These are phyloP conservation scores for Coniochaeta sp. DNA, from an alignment of 2,329 filamentous ascomycete species.

Conservation along the genomic window DNA sequence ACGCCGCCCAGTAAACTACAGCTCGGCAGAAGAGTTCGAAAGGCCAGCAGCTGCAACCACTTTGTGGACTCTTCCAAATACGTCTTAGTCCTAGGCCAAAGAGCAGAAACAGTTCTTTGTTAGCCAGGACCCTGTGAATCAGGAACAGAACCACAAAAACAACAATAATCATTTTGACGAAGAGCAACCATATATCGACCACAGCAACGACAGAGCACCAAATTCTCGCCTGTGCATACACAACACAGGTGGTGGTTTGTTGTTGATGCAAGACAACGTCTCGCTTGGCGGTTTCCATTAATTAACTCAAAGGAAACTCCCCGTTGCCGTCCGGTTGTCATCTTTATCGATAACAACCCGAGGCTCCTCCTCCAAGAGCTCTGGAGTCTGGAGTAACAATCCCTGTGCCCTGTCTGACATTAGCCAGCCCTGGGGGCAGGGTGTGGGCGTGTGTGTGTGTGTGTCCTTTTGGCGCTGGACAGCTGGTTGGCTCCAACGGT, in stretches of 20 bases:
- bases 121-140: neutral
- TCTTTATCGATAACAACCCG: neutral
- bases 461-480: neutral
- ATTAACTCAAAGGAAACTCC: neutral
- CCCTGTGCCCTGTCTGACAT: neutral
- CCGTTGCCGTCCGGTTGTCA: neutral
- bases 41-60: neutral
- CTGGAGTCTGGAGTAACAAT: neutral
- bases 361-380: neutral
- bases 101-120: neutral
- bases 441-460: no score
- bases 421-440: neutral
- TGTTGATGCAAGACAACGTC: neutral
- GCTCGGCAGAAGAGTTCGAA: neutral
- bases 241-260: neutral
- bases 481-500: conserved; percentile 1
- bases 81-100: neutral
- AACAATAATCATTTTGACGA: neutral
- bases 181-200: neutral
- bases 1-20: neutral
- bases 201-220: neutral
- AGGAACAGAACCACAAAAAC: neutral
- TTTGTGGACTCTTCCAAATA: neutral
- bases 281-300: neutral
- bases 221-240: neutral